These are phyloP conservation scores for Ogataea corticis DNA, from an alignment of 805 yeast species.

Conservation along the genomic window DNA sequence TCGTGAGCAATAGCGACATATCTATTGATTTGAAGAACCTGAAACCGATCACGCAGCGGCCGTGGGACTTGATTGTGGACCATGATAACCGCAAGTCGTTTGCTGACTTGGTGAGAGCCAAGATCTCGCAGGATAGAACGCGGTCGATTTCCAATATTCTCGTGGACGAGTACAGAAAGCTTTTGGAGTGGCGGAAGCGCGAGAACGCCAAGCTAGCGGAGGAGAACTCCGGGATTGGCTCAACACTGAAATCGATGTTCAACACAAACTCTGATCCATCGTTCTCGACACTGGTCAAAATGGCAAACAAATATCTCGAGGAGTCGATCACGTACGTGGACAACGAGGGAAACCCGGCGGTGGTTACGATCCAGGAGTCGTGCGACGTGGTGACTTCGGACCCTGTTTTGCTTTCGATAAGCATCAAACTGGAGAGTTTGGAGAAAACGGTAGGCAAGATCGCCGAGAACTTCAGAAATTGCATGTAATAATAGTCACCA, in stretches of 20 bases:
- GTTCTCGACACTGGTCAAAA: slow-evolving; percentile 35
- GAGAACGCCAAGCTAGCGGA: slow-evolving; percentile 7
- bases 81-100: slow-evolving; percentile 46
- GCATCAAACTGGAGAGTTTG: slow-evolving; percentile 62
- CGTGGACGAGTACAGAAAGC: slow-evolving; percentile 40
- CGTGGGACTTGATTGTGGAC: slow-evolving; percentile 60
- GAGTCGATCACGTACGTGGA: slow-evolving; percentile 61
- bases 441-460: slow-evolving; percentile 48
- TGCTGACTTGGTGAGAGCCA: slow-evolving; percentile 58
- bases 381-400: slow-evolving; percentile 65
- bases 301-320: slow-evolving; percentile 54
- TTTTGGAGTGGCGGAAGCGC: slow-evolving; percentile 31
- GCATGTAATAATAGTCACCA: slow-evolving; percentile 1
- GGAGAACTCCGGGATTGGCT: slow-evolving; percentile 17
- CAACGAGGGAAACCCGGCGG: slow-evolving; percentile 37
- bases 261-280: slow-evolving; percentile 29
- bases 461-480: slow-evolving; percentile 23
- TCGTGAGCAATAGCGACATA: slow-evolving; percentile 61
- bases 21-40: slow-evolving; percentile 59
- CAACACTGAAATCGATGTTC: slow-evolving; percentile 28
- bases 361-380: slow-evolving; percentile 61
- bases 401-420: slow-evolving; percentile 61
- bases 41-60: slow-evolving; percentile 49
- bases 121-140: slow-evolving; percentile 47
- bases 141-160: slow-evolving; percentile 41